Evolutionary conservation across 2,329 filamentous ascomycete species (phyloP), one percentile per base, ranked within the genome.

Genomic region (Cyphellophora europaea): DNA sequence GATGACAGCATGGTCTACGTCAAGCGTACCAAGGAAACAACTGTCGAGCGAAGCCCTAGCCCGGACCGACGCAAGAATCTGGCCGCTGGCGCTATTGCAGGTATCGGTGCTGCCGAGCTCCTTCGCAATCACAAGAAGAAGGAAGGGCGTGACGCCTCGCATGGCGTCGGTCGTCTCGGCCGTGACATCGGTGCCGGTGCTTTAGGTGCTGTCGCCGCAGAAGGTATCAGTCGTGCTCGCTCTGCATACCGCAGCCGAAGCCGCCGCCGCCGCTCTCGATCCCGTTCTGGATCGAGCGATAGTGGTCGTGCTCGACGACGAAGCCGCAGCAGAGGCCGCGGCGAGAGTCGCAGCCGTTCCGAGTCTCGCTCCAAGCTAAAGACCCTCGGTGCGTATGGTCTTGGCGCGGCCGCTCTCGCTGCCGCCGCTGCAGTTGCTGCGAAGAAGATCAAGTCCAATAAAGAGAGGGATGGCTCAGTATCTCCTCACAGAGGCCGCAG

Each of bases 1-100:
- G 74, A 78, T 49, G 74, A 78, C 42, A 75, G 74, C 48, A 69
- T 72, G 49, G 70, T 77, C 36, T 75, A 77, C 47, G 59, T 75
- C 23, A 67, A 69, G 57, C 66, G 69, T 40, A 58, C 54, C 16
- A 40, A 38, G 3, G 45, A 50, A 32, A 44, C 41, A 11, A 41
- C 42, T 30, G 38, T 19, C 17, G 36, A 33, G 12, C 55, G 58
- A 30, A 60, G 63, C 48, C 67, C 59, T 8, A 66, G 66, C 35
- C 65, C 65, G 12, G 66, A 74, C 42, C 69, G 69, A 44, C 57
- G 57, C 33, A 71, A 71, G 19, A 71, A 78, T 49, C 54, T 79
- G 29, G 74, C 74, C n/a, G 74, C 75, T 48, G 76, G 75, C 30
- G 72, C 72, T 16, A 55, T 77, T 34, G 71, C 71, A 27, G 76